These are phyloP conservation scores for Septoria petroselini DNA, from an alignment of 2,329 filamentous ascomycete species.

Conservation along the genomic window DNA sequence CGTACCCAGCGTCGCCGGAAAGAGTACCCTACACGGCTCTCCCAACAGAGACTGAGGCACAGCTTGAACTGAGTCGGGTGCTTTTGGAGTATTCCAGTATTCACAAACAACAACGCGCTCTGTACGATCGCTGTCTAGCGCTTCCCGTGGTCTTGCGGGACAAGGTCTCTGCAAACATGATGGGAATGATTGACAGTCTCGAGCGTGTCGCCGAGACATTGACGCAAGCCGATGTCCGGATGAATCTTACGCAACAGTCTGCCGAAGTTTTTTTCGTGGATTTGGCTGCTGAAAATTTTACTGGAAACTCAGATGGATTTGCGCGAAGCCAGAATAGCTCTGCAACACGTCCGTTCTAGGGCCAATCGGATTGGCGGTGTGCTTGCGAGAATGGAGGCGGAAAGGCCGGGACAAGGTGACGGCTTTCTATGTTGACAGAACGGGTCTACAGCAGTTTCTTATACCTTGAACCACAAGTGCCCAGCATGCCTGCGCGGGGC, in stretches of 20 bases:
- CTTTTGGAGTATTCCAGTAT: neutral
- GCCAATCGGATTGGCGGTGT: neutral
- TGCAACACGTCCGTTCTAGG: neutral
- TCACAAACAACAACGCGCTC: neutral
- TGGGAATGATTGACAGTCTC: neutral
- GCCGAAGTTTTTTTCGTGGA: neutral
- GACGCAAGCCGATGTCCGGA: neutral
- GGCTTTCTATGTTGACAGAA: too few species aligned
- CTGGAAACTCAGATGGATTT: neutral
- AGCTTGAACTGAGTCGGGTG: neutral
- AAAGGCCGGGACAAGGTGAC: neutral
- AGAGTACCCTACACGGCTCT: too few species aligned
- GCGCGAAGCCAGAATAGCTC: neutral
- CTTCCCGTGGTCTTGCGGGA: neutral
- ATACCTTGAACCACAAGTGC: too few species aligned
- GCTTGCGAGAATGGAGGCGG: neutral
- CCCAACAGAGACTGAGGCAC: neutral
- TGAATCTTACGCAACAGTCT: neutral
- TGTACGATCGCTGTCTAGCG: conserved; percentile 3
- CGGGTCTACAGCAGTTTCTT: too few species aligned
- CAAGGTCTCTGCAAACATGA: conserved; percentile 7
- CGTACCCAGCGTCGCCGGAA: neutral
- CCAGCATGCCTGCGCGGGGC: too few species aligned
- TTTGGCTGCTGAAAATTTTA: neutral
- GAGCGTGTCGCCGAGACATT: conserved; percentile 1